Base-by-base conservation (phyloP, 495 filamentous ascomycete genomes). In the Annulohypoxylon stygium region DNA sequence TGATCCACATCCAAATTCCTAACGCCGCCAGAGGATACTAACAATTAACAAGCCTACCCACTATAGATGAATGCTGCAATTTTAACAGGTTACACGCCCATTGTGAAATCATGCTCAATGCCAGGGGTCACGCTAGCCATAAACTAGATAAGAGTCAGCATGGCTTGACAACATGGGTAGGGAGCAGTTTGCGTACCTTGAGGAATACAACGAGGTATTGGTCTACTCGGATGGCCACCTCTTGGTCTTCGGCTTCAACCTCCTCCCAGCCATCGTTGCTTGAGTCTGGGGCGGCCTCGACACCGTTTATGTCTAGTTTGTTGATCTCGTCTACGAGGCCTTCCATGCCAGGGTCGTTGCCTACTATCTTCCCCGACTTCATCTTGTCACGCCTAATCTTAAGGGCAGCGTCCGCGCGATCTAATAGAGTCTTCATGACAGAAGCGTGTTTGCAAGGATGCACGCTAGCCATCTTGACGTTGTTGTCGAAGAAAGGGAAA, bases 71-170 rank as follows among this genome's bases (percentile, higher is more conserved):
- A 64, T 54, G 64, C 53, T 64, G 39, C 58, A 30, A 55, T 30
- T 18, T 47, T 34, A 37, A 30, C 16, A n/a, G 23, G 34, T 73
- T 78, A 98, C 33, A 99, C 90, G 2, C 95, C 93, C 95, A 98
- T 99, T 1, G 96, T 99, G 80, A 97, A 98, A 79, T 99, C 96
- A 78, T 98, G 93, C 83, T 98, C 96, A 79, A 99, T 98, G 12
- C 94, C 94, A 7, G 96, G 96, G 23, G 95, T 98, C 26, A 99
- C 95, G 68, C 92, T 95, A 11, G 96, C 94, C 87, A 98, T 97
- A 81, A 99, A 98, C 89, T 89, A 63, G 25, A 54, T 11, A 14
- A 2, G 18, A n/a, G 53, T 80, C 68, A 74, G 78, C 55, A 30
- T 64, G 20, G 1, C 41, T 20, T 9, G n/a, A 25, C 1, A 7